Evolutionary conservation across 2,329 filamentous ascomycete genomes (phyloP).

Genomic region (Myriosclerotinia duriaeana): DNA sequence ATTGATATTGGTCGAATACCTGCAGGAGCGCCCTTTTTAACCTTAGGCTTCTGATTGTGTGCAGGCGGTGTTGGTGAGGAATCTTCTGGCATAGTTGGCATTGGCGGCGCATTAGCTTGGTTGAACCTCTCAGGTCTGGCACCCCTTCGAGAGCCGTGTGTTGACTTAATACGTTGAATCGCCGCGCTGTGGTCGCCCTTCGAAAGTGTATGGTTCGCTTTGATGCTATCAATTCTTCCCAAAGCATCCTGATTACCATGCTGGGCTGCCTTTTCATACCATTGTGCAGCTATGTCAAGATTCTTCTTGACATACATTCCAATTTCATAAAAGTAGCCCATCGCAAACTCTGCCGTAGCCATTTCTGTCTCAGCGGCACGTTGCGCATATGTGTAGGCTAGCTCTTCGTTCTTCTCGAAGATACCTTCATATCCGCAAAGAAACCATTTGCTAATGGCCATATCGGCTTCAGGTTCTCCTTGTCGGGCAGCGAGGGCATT

Average conservation of each 20-base stretch:
- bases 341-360: slow-evolving; percentile 88
- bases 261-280: slow-evolving; percentile 87
- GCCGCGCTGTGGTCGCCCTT: slow-evolving; percentile 91
- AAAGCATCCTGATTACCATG: slow-evolving; percentile 90
- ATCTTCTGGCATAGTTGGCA: slow-evolving; percentile 38
- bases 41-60: slow-evolving; percentile 18
- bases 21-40: slow-evolving; percentile 25
- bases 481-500: slow-evolving; percentile 90
- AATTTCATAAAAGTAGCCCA: slow-evolving; percentile 97
- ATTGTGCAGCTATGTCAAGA: slow-evolving; percentile 75
- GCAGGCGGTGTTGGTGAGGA: slow-evolving; percentile 35
- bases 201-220: slow-evolving; percentile 77
- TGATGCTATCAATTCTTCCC: slow-evolving; percentile 78
- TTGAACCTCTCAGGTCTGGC: slow-evolving; percentile 60
- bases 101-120: slow-evolving; percentile 41
- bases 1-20: slow-evolving; percentile 40
- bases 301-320: slow-evolving; percentile 88
- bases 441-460: slow-evolving; percentile 98
- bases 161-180: slow-evolving; percentile 80
- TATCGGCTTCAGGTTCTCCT: slow-evolving; percentile 88
- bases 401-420: slow-evolving; percentile 92
- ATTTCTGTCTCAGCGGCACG: slow-evolving; percentile 80
- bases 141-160: slow-evolving; percentile 68
- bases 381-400: slow-evolving; percentile 88
- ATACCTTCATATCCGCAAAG: slow-evolving; percentile 89